Evolutionary conservation across 768 basidiomycete species (phyloP), one percentile per base, ranked within the genome.

Genomic region (Lentinula detonsa): DNA sequence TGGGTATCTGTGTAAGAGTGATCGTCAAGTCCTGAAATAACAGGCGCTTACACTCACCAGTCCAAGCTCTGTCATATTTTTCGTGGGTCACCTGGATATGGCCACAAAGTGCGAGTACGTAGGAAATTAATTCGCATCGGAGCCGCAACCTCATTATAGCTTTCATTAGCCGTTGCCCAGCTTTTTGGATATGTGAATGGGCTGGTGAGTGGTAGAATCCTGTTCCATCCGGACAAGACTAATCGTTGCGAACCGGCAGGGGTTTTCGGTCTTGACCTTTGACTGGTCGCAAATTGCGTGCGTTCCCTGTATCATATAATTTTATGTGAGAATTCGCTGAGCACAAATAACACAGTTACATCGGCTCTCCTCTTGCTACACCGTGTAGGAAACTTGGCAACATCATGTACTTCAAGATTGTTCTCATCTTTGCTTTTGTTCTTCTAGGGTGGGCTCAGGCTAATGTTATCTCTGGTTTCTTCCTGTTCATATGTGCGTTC

Each of bases 361-460:
- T 78, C 59, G 78, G 78, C n/a, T 76, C 76, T 50, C 86, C 86
- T 0, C 76, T 87, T 39, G 80, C 81, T 2, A 77, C 82, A 2
- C 86, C 85, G 3, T 87, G 84, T 65, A 43, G 6, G 34, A 18
- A 18, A 5, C 8, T 21, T 51, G 16, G 7, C 39, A 4, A 39
- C 7, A 3, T 50, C 28, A 42, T 23, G 3, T 7, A 21, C 39
- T 21, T 21, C 3, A 21, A 23, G 39, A 16, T 52, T 3, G 18
- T 58, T 46, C 34, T 43, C 11, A 16, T n/a, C 7, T 23, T 49
- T 52, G 16, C 10, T 39, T 46, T 31, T 49, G 37, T 10, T 39
- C 9, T 61, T 31, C 40, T 69, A 68, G 90, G 88, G 87, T 90
- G 88, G 88, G 86, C 87, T 3, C 83, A 87, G 67, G 88, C 85